phyloP scores from a whole-genome alignment of 169 alveolate genomes.

The Plasmodium gaboni region DNA sequence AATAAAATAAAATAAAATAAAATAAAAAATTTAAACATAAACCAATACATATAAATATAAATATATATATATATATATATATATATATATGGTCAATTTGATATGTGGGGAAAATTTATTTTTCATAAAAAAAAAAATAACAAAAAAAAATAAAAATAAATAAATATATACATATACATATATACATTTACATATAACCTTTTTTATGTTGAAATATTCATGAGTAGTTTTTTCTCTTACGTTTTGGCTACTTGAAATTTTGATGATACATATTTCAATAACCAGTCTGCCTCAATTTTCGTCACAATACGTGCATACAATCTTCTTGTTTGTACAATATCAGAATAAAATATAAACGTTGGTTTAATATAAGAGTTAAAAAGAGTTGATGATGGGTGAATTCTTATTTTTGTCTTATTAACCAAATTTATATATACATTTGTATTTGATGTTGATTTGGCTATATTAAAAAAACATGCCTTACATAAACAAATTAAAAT shows the following conservation, averaged over 20 bases:
- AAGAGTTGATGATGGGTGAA: constrained; percentile 88
- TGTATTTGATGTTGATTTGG: constrained; percentile 73
- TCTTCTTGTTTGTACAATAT: constrained; percentile 90
- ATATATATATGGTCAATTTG: too few species aligned
- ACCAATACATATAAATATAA: too few species aligned
- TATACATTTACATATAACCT: too few species aligned
- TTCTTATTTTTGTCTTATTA: constrained; percentile 65
- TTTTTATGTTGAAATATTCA: too few species aligned
- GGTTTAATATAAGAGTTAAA: constrained; percentile 79
- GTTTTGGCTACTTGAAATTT: constrained; percentile 20
- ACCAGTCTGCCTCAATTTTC: constrained; percentile 78
- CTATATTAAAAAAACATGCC: constrained; percentile 82
- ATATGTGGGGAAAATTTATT: too few species aligned
- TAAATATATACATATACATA: too few species aligned
- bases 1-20: too few species aligned
- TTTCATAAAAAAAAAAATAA: too few species aligned
- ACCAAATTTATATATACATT: constrained; percentile 50
- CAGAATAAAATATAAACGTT: constrained; percentile 90
- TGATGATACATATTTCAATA: constrained; percentile 36
- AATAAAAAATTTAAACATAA: too few species aligned
- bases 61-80: too few species aligned
- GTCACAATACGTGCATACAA: constrained; percentile 90
- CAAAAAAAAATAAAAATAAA: too few species aligned
- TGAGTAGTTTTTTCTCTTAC: not conserved
- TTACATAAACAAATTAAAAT: constrained; percentile 80